Percentiles rank a stretch among this genome's conserved stretches.
Conservation (phyloP, 192 early-diverging fungal species). For the Backusella parvicylindrica region DNA sequence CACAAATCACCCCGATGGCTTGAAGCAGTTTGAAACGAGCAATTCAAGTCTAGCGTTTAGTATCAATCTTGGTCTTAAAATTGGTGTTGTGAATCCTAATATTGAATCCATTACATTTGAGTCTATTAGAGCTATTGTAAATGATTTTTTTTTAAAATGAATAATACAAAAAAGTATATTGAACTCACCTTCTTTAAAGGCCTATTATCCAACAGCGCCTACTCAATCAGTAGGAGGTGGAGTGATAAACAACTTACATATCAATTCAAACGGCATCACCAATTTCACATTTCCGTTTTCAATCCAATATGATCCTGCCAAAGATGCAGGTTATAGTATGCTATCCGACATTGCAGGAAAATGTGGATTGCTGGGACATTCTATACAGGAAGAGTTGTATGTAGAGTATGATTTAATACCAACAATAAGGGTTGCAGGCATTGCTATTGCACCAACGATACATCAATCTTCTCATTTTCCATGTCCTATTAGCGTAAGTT, state of each 20-base stretch:
- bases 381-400: constrained; percentile 11
- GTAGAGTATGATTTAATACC: constrained; percentile 50
- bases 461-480: constrained; percentile 32
- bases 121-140: constrained; percentile 26
- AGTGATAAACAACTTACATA: constrained; percentile 32
- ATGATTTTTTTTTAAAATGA: too few species aligned
- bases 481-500: constrained; percentile 38
- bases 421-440: constrained; percentile 41
- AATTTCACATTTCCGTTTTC: constrained; percentile 46
- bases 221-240: constrained; percentile 45
- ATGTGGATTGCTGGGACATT: constrained; percentile 39
- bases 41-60: not conserved
- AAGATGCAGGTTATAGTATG: constrained; percentile 36
- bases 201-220: constrained; percentile 11
- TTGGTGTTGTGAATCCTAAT: constrained; percentile 29
- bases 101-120: constrained; percentile 24
- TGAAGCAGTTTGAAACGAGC: constrained; percentile 5
- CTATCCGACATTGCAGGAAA: constrained; percentile 39
- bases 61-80: constrained; percentile 21
- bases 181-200: not conserved
- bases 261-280: constrained; percentile 35
- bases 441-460: constrained; percentile 41
- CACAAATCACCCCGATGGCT: not conserved
- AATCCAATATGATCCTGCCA: constrained; percentile 33
- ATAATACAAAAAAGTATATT: not conserved